A percentile compares a stretch with the other conserved stretches of the same genome.
These are phyloP conservation scores for Miamiensis avidus DNA, from an alignment of 169 alveolate species.

Conservation along the genomic window DNA sequence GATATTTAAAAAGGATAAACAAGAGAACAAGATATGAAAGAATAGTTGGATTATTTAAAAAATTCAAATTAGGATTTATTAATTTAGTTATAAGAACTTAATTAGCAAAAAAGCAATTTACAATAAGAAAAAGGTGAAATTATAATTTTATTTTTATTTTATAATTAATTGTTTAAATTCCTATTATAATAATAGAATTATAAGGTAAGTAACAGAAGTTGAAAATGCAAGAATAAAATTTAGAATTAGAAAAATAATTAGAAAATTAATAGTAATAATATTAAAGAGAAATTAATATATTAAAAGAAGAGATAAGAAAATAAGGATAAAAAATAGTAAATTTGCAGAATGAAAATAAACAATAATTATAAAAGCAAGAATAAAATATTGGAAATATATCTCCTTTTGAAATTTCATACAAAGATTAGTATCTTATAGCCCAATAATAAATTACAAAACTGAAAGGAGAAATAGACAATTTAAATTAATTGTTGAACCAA, in stretches of 20 bases:
- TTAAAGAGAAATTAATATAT: neutral
- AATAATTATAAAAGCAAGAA: no score
- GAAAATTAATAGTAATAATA: neutral
- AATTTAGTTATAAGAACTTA: neutral
- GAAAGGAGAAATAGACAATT: neutral
- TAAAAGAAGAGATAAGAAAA: neutral
- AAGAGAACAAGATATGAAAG: no score
- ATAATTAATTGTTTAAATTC: no score
- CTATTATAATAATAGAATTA: neutral
- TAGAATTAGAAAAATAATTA: no score
- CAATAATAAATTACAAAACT: no score
- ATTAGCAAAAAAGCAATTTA: no score
- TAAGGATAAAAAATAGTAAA: neutral
- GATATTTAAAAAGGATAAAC: no score
- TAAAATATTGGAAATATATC: neutral
- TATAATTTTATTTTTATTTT: no score
- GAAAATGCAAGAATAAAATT: no score
- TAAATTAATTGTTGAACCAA: no score
- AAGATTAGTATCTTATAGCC: neutral
- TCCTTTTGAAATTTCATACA: neutral
- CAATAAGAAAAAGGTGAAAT: neutral
- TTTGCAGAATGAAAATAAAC: neutral
- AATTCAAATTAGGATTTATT: no score
- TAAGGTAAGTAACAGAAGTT: neutral
- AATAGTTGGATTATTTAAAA: no score